Percentiles rank a stretch among this genome's conserved stretches.
phyloP scores from a whole-genome alignment of 371 early-diverging fungal genomes.

The Apophysomyces ossiformis region DNA sequence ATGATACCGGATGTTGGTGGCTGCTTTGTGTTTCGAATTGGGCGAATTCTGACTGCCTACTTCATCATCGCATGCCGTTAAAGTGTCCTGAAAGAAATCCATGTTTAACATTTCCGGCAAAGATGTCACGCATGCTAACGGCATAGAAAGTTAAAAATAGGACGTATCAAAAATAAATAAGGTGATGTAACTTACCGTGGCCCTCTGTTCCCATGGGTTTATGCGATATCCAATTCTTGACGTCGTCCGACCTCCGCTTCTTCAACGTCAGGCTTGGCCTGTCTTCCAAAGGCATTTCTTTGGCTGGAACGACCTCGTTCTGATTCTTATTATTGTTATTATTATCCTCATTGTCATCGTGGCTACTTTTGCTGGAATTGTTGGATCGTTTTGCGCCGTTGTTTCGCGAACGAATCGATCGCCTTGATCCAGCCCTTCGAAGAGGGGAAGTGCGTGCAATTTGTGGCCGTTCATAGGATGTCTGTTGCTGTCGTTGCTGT shows the following conservation, averaged over 20 bases:
- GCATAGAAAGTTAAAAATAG: neutral
- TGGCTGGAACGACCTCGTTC: constrained; percentile 24
- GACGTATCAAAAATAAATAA: neutral
- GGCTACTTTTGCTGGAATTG: neutral
- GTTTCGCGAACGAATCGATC: constrained; percentile 10
- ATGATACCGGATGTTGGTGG: constrained; percentile 32
- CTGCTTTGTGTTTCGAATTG: constrained; percentile 10
- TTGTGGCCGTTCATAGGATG: constrained; percentile 14
- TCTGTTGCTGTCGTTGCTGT: constrained; percentile 19
- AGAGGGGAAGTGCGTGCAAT: neutral
- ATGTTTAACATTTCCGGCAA: constrained; percentile 29
- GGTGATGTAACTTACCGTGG: constrained; percentile 4
- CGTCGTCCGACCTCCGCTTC: constrained; percentile 49
- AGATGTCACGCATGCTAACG: constrained; percentile 14
- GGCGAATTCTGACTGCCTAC: constrained; percentile 1
- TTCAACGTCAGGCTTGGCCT: constrained; percentile 29
- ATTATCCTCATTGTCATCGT: neutral
- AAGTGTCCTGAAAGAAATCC: constrained; percentile 44
- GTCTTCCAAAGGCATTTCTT: constrained; percentile 33
- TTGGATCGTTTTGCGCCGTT: constrained; percentile 20
- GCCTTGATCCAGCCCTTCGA: constrained; percentile 8
- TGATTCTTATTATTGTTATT: constrained; percentile 10
- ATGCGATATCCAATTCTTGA: constrained; percentile 44
- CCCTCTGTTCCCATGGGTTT: neutral
- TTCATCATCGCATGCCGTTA: constrained; percentile 23